Percentiles rank a stretch among this genome's conserved stretches.
Conservation (phyloP, 805 yeast species). For the Priceomyces melissophilus region DNA sequence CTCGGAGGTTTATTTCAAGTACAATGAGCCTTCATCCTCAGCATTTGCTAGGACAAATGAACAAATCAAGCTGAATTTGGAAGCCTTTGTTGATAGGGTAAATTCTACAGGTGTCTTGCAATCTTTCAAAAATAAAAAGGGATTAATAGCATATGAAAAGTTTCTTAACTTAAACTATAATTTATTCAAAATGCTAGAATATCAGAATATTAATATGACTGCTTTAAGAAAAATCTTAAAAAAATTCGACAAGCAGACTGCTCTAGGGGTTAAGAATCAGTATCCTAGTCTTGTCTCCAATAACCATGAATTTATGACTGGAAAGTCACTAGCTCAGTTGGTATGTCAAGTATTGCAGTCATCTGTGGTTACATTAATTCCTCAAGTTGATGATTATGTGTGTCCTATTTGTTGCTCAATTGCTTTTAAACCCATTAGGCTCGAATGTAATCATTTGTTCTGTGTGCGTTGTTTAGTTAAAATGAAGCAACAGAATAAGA, state of each 20-base stretch:
- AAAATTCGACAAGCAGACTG: conserved; percentile 72
- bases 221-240: conserved; percentile 69
- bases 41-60: conserved; percentile 45
- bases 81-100: conserved; percentile 37
- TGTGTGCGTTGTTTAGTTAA: conserved; percentile 72
- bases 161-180: conserved; percentile 54
- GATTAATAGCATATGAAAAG: conserved; percentile 41
- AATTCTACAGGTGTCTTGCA: conserved; percentile 33
- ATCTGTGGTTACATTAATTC: conserved; percentile 54
- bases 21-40: conserved; percentile 38
- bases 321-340: conserved; percentile 50
- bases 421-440: conserved; percentile 68
- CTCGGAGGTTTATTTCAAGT: conserved; percentile 58
- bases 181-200: conserved; percentile 54
- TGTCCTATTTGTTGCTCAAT: conserved; percentile 72
- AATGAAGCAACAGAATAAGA: conserved; percentile 54
- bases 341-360: conserved; percentile 55
- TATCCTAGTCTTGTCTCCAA: conserved; percentile 44
- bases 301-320: conserved; percentile 42
- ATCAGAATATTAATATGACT: conserved; percentile 57
- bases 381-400: conserved; percentile 71
- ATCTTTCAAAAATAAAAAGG: conserved; percentile 45
- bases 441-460: conserved; percentile 64
- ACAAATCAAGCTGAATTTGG: conserved; percentile 44
- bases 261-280: conserved; percentile 43